A percentile compares a stretch with the other conserved stretches of the same genome.
Conservation (phyloP, 257 asterid species). For the Solanum bulbocastanum region DNA sequence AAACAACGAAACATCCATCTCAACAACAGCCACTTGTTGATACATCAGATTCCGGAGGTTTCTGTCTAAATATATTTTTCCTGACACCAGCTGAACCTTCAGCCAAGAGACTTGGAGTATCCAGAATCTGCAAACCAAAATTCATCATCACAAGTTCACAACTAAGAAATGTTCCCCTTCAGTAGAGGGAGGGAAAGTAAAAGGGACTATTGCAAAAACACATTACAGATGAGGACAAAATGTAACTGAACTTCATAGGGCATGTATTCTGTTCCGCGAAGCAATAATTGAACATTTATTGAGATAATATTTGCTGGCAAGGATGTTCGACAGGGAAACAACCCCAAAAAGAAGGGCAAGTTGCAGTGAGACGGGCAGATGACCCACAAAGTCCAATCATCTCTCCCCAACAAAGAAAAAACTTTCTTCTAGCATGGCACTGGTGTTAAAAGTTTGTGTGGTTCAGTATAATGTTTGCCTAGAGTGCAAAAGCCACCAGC, state of each 20-base stretch:
- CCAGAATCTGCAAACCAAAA: conserved; percentile 58
- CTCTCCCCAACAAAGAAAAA: neutral
- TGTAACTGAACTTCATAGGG: neutral
- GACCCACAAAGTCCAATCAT: neutral
- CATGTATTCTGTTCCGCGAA: neutral
- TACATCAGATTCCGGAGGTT: conserved; percentile 62
- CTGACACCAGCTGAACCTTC: conserved; percentile 70
- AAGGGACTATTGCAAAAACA: neutral
- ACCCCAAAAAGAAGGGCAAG: neutral
- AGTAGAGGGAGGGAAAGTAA: neutral
- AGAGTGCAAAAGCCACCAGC: neutral
- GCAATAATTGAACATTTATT: neutral
- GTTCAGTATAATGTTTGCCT: neutral
- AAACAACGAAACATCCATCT: conserved; percentile 6
- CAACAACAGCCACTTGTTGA: conserved; percentile 82
- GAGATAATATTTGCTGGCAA: neutral
- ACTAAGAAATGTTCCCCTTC: neutral
- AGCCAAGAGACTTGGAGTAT: conserved; percentile 76
- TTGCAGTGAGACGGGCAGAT: neutral
- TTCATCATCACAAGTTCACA: neutral
- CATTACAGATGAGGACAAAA: neutral
- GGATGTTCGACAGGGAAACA: neutral
- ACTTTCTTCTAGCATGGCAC: neutral
- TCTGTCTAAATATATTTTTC: conserved; percentile 90
- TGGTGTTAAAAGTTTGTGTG: neutral